phyloP scores from a whole-genome alignment of 306 rosid species.

The Quercus wislizeni region DNA sequence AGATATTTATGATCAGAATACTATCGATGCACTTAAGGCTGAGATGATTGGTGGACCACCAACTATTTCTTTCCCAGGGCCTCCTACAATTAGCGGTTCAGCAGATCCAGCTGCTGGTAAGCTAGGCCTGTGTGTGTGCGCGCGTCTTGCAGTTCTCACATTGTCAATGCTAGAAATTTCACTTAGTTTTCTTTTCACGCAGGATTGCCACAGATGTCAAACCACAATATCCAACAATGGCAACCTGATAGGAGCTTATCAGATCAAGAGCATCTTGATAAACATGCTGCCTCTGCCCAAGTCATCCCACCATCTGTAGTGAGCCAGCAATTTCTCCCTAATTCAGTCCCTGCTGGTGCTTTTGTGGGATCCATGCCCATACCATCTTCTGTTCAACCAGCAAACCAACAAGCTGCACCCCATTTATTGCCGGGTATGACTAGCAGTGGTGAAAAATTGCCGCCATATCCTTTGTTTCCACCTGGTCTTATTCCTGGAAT shows the following conservation, averaged over 20 bases:
- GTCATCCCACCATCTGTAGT: constrained; percentile 45
- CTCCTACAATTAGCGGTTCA: constrained; percentile 45
- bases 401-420: constrained; percentile 54
- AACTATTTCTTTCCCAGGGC: constrained; percentile 54
- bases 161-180: neutral
- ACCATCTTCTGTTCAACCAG: constrained; percentile 65
- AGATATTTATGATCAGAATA: constrained; percentile 71
- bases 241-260: constrained; percentile 61
- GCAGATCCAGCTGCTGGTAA: constrained; percentile 65
- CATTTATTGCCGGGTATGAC: constrained; percentile 56
- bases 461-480: constrained; percentile 92
- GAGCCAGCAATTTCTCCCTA: constrained; percentile 68
- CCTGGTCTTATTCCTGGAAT: constrained; percentile 98
- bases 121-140: neutral
- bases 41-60: constrained; percentile 82
- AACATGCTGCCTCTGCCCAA: constrained; percentile 52
- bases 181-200: constrained; percentile 15
- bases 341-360: constrained; percentile 47
- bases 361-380: constrained; percentile 64
- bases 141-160: neutral
- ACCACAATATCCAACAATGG: constrained; percentile 58
- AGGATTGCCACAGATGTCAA: constrained; percentile 59
- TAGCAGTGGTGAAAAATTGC: constrained; percentile 57
- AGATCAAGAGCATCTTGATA: constrained; percentile 74
- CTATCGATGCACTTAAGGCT: constrained; percentile 61